Evolutionary conservation across 1,139 yeast species (phyloP).

Genomic region (Pichia sp.): DNA sequence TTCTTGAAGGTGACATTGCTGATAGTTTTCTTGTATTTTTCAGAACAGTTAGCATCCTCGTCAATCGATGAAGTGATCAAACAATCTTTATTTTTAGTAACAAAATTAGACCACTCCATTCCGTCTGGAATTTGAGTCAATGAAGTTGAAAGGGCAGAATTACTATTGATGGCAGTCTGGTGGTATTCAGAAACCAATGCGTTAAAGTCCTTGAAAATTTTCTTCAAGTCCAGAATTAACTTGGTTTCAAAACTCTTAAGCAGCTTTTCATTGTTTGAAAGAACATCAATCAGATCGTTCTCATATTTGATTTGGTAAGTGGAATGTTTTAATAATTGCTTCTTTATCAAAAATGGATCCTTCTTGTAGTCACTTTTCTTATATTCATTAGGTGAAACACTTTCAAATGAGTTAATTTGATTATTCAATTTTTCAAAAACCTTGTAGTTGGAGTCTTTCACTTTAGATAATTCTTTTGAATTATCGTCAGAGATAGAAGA

Average conservation of each 20-base stretch:
- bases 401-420: conserved; percentile 15
- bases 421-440: conserved; percentile 17
- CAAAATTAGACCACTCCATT: conserved; percentile 39
- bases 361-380: conserved; percentile 26
- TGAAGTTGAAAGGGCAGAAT: no score
- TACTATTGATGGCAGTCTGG: no score
- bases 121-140: conserved; percentile 25
- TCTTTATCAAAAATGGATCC: conserved; percentile 39
- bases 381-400: background rate
- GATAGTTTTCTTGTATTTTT: conserved; percentile 28
- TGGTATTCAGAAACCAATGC: conserved; percentile 15
- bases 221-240: conserved; percentile 34
- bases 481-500: conserved; percentile 19
- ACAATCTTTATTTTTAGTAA: conserved; percentile 22
- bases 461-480: conserved; percentile 19
- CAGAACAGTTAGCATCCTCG: background rate
- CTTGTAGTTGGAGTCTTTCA: conserved; percentile 13
- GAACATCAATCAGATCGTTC: conserved; percentile 35
- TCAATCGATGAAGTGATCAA: conserved; percentile 23
- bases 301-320: conserved; percentile 36
- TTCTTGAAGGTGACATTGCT: conserved; percentile 31
- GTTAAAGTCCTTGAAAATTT: conserved; percentile 27
- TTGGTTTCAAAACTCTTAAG: conserved; percentile 35
- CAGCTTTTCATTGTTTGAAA: conserved; percentile 33
- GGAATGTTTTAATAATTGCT: conserved; percentile 29